A percentile compares a stretch with the other conserved stretches of the same genome.
Conservation (phyloP, 164 flowering plant species). For the Warburgia ugandensis region DNA sequence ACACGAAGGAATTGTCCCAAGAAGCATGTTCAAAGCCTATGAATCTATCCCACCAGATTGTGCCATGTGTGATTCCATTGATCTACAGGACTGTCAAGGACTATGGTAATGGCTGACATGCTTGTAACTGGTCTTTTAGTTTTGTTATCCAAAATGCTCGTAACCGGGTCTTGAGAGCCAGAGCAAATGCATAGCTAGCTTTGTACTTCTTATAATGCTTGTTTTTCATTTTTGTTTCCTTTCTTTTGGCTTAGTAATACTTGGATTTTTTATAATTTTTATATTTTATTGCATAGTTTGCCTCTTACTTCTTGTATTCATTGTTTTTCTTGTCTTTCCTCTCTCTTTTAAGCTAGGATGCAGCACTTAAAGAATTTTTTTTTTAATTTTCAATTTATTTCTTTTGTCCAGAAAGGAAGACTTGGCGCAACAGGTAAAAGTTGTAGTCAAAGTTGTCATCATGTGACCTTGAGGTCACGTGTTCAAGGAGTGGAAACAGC, state of each 20-base stretch:
- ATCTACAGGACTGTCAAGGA: conserved; percentile 1
- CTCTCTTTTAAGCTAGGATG: too few relatives aligned
- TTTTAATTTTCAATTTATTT: too few relatives aligned
- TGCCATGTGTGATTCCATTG: conserved; percentile 15
- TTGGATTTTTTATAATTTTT: not conserved
- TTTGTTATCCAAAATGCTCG: not conserved
- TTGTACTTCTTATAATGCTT: too few relatives aligned
- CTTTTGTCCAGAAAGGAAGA: too few relatives aligned
- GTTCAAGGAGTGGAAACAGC: too few relatives aligned
- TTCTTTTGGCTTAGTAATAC: not conserved
- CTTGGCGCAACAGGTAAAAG: too few relatives aligned
- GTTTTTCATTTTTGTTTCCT: not conserved
- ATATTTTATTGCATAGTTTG: not conserved
- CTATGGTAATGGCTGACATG: conserved; percentile 4
- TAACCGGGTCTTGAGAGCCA: not conserved
- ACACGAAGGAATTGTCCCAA: conserved; percentile 4
- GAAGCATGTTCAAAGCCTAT: conserved; percentile 14
- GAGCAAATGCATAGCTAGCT: not conserved
- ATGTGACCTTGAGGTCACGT: too few relatives aligned
- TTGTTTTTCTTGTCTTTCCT: too few relatives aligned
- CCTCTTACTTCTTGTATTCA: too few relatives aligned
- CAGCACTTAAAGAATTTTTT: too few relatives aligned
- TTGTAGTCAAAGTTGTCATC: too few relatives aligned
- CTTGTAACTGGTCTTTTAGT: not conserved
- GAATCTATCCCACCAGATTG: conserved; percentile 13